Base-by-base conservation (phyloP, 495 filamentous ascomycete genomes). In the Penicillium turbatum region DNA sequence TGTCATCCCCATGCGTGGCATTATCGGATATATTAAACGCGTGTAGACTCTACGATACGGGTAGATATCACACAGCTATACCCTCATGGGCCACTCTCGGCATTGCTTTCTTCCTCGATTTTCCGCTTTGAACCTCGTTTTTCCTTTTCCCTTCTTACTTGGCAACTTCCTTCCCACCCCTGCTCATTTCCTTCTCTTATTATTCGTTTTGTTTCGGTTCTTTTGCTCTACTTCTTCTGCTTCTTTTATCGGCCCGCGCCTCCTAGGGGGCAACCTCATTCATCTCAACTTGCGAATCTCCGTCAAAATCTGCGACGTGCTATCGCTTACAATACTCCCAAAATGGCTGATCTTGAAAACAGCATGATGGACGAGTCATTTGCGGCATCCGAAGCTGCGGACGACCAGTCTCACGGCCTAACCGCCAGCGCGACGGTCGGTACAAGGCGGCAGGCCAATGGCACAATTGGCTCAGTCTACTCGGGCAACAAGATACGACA, bases 401-500 rank as follows among this genome's bases (percentile, higher is more conserved):
- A 77, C 50, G 74, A 72, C 51, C 72, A 62, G 61, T 71, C 70
- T 26, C 76, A 81, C 56, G 78, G 72, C 40, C 71, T 72, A 51
- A 81, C 79, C 13, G 79, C 74, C 31, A 79, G 79, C 50, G 73
- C 72, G 57, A 75, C 75, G 51, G 75, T 78, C 52, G 82, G 81
- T 51, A 85, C 81, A 27, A 72, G 84, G 60, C 82, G 82, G 31
- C 84, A 86, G 65, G 81, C 83, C 16, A 85, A 84, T 60, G 82
- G 82, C 12, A 82, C 79, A 34, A 82, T 83, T 44, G 84, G 80
- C 5, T 85, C 85, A 7, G 82, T 87, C 43, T 87, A 86, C 59
- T 86, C 88, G 13, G 91, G 91, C n/a, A 88, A 89, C 65, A 97
- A 97, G 73, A 95, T 98, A 32, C 77, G 88, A 50, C 92, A 97